phyloP scores from a whole-genome alignment of 78 protist species.

The Cavenderia fasciculata region DNA sequence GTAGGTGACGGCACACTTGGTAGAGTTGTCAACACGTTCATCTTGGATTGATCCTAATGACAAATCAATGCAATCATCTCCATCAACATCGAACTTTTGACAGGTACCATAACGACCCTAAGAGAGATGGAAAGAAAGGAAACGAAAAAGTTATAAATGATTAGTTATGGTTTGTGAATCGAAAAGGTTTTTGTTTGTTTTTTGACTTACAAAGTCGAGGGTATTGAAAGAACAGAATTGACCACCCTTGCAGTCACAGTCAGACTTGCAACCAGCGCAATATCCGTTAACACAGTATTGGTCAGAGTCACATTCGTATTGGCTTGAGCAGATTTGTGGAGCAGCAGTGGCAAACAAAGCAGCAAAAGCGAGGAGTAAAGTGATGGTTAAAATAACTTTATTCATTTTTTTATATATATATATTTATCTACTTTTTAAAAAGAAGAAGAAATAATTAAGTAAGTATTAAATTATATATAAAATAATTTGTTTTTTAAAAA shows the following conservation, averaged over 20 bases:
- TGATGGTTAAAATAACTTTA: background rate
- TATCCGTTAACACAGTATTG: conserved; percentile 42
- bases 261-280: background rate
- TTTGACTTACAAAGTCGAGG: background rate
- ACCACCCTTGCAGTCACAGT: conserved; percentile 18
- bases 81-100: conserved; percentile 12
- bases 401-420: conserved; percentile 16
- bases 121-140: background rate
- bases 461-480: background rate
- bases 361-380: background rate
- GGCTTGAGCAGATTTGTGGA: background rate
- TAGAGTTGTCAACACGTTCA: background rate
- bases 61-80: conserved; percentile 17
- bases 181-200: background rate
- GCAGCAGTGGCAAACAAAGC: background rate
- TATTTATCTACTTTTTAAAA: background rate
- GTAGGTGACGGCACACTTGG: conserved; percentile 42
- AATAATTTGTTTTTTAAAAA: background rate
- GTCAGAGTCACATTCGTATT: background rate
- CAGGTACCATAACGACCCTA: conserved; percentile 41
- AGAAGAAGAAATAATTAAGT: background rate
- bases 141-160: background rate
- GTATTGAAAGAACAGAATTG: conserved; percentile 21
- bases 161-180: background rate
- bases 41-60: background rate